A percentile compares a stretch with the other conserved stretches of the same genome.
Evolutionary conservation across 192 early-diverging fungal species (phyloP).

Genomic region (Coemansia reversa): DNA sequence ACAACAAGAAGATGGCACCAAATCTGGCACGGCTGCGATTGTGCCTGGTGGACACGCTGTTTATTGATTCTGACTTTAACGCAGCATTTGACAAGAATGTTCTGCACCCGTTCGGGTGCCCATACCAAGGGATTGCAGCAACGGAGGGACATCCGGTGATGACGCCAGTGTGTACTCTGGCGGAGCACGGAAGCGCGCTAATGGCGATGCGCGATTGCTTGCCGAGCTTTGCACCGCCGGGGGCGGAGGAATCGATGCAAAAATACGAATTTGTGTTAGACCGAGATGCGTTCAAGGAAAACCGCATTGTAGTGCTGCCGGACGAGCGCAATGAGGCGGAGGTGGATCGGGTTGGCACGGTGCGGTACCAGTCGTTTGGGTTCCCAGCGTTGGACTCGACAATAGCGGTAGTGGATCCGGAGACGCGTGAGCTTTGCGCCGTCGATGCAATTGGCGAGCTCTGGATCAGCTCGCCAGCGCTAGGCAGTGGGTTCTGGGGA

Average conservation of each 20-base stretch:
- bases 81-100: conserved; percentile 51
- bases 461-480: conserved; percentile 75
- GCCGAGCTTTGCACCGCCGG: conserved; percentile 1
- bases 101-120: conserved; percentile 50
- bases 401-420: conserved; percentile 78
- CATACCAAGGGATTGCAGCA: conserved; percentile 42
- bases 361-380: conserved; percentile 49
- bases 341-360: conserved; percentile 33
- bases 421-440: conserved; percentile 71
- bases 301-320: conserved; percentile 60
- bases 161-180: conserved; percentile 64
- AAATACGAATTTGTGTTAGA: conserved; percentile 66
- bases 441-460: conserved; percentile 79
- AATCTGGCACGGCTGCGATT: conserved; percentile 61
- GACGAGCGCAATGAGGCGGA: conserved; percentile 24
- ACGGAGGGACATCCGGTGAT: conserved; percentile 55
- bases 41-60: conserved; percentile 66
- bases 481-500: conserved; percentile 77
- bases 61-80: conserved; percentile 60
- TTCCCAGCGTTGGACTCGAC: conserved; percentile 53
- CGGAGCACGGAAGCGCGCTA: conserved; percentile 76
- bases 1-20: conserved; percentile 59
- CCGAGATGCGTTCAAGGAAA: conserved; percentile 61
- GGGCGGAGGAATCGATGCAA: not conserved
- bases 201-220: conserved; percentile 70